Base-by-base conservation (phyloP, 495 filamentous ascomycete species). In the Hypoxylon rickii region DNA sequence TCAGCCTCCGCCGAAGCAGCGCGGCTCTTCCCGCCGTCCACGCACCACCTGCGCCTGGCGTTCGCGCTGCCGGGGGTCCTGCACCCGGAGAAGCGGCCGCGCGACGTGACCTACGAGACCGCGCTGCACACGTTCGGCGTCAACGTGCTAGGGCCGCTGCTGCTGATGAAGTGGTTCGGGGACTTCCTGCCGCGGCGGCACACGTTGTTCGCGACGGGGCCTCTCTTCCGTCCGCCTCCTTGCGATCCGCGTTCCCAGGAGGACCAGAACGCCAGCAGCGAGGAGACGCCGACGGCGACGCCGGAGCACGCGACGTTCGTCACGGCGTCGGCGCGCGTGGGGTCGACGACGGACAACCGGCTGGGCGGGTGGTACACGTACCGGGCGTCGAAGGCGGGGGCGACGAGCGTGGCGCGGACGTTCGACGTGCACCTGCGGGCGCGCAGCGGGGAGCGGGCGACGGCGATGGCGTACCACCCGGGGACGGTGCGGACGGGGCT, bases 401-500 rank as follows among this genome's bases (percentile, higher is more conserved):
- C 93, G 2, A 92, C 86, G 50, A 81, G 82, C 49, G 32, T 90
- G 16, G 82, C 83, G 2, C 89, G 86, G 68, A 86, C 81, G 0
- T 84, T 93, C 58, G 90, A 94, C 69, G 68, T 86, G n/a, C 79
- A 87, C 62, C 66, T 94, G 31, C 67, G 65, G 43, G 67, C 71
- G 13, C 72, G 73, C 11, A 76, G 79, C 34, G 83, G 76, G 0
- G 78, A 79, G 3, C 83, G 80, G 34, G 86, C 85, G 1, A 73
- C 92, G 54, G 80, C 79, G 0, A 72, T 96, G 3, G 79, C 77
- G n/a, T 74, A 93, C 68, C 90, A 95, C 73, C 90, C 89, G 3
- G 89, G 91, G 1, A 94, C 89, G 7, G 89, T 95, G 32, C 84
- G 81, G 69, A 92, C 89, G 37, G 85, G 79, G 10, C 72, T 95